phyloP scores from a whole-genome alignment of 2,329 filamentous ascomycete species.

The Fusarium nodosum region DNA sequence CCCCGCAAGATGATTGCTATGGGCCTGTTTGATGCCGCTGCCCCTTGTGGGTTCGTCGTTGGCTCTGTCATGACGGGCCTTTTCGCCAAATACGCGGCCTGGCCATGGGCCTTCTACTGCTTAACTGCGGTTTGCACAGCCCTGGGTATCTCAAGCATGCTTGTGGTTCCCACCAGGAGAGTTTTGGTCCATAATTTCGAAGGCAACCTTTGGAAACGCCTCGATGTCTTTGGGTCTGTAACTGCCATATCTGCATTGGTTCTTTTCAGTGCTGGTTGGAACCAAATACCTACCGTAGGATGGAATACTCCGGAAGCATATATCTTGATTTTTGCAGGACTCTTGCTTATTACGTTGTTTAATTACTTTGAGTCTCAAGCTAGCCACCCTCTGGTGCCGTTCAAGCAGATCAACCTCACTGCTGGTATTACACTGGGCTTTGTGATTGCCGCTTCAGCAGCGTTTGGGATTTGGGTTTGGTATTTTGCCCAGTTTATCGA shows the following conservation, averaged over 20 bases:
- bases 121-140: constrained; percentile 42
- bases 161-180: constrained; percentile 41
- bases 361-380: constrained; percentile 41
- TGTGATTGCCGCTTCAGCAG: constrained; percentile 37
- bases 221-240: constrained; percentile 38
- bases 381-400: constrained; percentile 44
- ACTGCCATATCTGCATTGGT: constrained; percentile 36
- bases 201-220: constrained; percentile 45
- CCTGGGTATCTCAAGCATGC: constrained; percentile 39
- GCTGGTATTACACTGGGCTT: constrained; percentile 40
- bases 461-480: constrained; percentile 48
- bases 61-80: constrained; percentile 47
- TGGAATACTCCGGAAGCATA: constrained; percentile 39
- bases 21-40: constrained; percentile 46
- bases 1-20: constrained; percentile 44
- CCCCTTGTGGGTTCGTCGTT: constrained; percentile 45
- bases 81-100: constrained; percentile 43
- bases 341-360: constrained; percentile 31
- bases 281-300: constrained; percentile 41
- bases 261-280: constrained; percentile 47
- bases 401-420: constrained; percentile 39
- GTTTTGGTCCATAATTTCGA: constrained; percentile 45
- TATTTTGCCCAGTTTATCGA: constrained; percentile 47
- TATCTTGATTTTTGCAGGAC: constrained; percentile 40
- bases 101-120: constrained; percentile 48